These are phyloP conservation scores for Globisporangium rhizosaccharum DNA, from an alignment of 352 stramenopile species.

Conservation along the genomic window DNA sequence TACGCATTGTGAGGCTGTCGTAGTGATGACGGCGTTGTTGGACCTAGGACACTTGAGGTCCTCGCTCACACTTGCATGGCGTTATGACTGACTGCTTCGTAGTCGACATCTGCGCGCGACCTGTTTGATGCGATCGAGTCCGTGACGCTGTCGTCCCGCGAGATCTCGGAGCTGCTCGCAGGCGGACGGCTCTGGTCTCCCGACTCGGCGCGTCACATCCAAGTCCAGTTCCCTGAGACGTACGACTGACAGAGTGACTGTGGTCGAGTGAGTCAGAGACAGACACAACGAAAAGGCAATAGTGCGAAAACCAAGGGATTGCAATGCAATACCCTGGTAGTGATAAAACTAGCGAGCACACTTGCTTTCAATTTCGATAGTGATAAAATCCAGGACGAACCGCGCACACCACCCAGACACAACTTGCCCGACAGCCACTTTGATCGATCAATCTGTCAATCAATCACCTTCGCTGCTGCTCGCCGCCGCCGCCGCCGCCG, in stretches of 20 bases:
- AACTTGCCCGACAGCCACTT: neutral
- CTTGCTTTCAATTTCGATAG: neutral
- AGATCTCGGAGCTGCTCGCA: slow-evolving; percentile 63
- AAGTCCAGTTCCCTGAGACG: slow-evolving; percentile 69
- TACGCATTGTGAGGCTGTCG: no score
- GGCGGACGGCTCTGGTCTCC: slow-evolving; percentile 75
- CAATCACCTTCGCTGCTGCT: neutral
- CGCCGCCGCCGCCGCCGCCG: no score
- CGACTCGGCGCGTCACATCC: slow-evolving; percentile 48
- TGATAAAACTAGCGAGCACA: no score
- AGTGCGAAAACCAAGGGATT: neutral
- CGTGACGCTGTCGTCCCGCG: slow-evolving; percentile 59
- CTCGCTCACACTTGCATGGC: neutral
- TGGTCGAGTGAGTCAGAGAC: neutral
- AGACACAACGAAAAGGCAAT: neutral
- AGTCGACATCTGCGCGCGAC: slow-evolving; percentile 49
- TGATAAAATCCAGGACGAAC: neutral
- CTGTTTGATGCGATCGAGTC: slow-evolving; percentile 64
- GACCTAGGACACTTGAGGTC: neutral
- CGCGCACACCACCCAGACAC: neutral
- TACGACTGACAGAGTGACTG: slow-evolving; percentile 43
- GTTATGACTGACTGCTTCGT: neutral
- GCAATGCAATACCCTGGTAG: no score
- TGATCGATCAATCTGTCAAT: neutral
- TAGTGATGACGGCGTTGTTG: neutral